Evolutionary conservation across 1,284 basidiomycete species (phyloP).

Genomic region (Stereum hirsutum): DNA sequence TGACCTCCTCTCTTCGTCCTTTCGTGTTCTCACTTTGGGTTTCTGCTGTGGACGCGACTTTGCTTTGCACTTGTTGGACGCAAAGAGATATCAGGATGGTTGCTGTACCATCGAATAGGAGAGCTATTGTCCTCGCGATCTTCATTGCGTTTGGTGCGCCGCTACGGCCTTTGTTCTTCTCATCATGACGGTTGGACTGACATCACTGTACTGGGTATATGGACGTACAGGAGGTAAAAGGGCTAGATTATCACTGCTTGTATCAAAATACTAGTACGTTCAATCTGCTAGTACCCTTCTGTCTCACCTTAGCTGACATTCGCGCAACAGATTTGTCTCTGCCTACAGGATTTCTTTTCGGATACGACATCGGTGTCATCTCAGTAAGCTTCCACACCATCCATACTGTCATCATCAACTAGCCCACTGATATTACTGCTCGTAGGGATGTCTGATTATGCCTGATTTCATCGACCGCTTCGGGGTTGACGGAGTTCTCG

Average conservation of each 20-base stretch:
- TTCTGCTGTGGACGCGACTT: too few species aligned
- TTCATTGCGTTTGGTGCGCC: slow-evolving; percentile 47
- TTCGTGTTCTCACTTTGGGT: too few species aligned
- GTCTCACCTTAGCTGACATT: slow-evolving; percentile 2
- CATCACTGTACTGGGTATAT: not conserved
- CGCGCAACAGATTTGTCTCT: not conserved
- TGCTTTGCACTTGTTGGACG: too few species aligned
- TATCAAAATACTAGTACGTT: not conserved
- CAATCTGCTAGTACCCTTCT: not conserved
- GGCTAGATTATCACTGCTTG: not conserved
- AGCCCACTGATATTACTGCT: too few species aligned
- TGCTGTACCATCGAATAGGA: slow-evolving; percentile 44
- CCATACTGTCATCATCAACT: too few species aligned
- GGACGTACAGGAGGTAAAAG: slow-evolving; percentile 18
- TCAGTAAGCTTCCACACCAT: too few species aligned
- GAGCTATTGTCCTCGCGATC: slow-evolving; percentile 49
- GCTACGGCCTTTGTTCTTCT: too few species aligned
- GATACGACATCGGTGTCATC: slow-evolving; percentile 69
- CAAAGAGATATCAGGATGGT: too few species aligned
- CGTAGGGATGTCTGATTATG: slow-evolving; percentile 74
- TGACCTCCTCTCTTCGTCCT: too few species aligned
- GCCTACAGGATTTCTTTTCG: slow-evolving; percentile 46
- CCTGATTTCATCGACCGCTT: slow-evolving; percentile 66
- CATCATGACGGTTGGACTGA: slow-evolving; percentile 4
- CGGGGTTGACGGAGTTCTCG: slow-evolving; percentile 42